A percentile compares a stretch with the other conserved stretches of the same genome.
Evolutionary conservation across 768 basidiomycete genomes (phyloP).

Genomic region (Crepidotus variabilis): DNA sequence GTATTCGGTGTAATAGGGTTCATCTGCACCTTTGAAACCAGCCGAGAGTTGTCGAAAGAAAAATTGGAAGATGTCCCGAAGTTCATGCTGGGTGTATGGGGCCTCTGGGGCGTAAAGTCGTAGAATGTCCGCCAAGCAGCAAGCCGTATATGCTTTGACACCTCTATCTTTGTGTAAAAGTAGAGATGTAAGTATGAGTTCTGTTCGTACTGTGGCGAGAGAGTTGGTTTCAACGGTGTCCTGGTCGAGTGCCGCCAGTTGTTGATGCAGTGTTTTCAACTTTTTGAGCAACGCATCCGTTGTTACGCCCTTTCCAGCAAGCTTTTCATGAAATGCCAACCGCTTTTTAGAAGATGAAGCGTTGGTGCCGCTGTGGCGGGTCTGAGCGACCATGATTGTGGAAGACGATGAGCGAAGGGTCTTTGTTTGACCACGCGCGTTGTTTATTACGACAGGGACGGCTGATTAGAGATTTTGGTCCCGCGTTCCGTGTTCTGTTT

Average conservation of each 20-base stretch:
- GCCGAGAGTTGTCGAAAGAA: slow-evolving; percentile 82
- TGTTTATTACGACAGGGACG: slow-evolving; percentile 26
- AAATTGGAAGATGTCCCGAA: slow-evolving; percentile 96
- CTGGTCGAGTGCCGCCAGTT: slow-evolving; percentile 84
- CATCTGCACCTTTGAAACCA: slow-evolving; percentile 72
- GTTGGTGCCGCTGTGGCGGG: slow-evolving; percentile 45
- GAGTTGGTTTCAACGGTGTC: slow-evolving; percentile 76
- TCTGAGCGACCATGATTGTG: slow-evolving; percentile 68
- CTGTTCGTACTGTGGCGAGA: slow-evolving; percentile 64
- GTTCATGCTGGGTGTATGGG: slow-evolving; percentile 84
- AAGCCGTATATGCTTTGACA: slow-evolving; percentile 92
- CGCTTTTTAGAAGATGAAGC: slow-evolving; percentile 46
- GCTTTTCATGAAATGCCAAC: slow-evolving; percentile 78
- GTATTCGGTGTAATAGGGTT: slow-evolving; percentile 88
- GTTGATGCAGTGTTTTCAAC: slow-evolving; percentile 71
- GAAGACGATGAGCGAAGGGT: slow-evolving; percentile 13
- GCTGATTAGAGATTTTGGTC: slow-evolving; percentile 21
- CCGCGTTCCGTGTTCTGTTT: slow-evolving; percentile 14
- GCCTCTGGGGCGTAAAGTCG: slow-evolving; percentile 95
- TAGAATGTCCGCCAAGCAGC: slow-evolving; percentile 92
- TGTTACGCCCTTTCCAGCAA: slow-evolving; percentile 69
- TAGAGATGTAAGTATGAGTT: slow-evolving; percentile 75
- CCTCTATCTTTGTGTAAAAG: slow-evolving; percentile 94
- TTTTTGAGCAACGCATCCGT: slow-evolving; percentile 86
- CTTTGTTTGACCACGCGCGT: slow-evolving; percentile 28